Conservation (phyloP, 108 stramenopile genomes). For the Skeletonema tropicum region DNA sequence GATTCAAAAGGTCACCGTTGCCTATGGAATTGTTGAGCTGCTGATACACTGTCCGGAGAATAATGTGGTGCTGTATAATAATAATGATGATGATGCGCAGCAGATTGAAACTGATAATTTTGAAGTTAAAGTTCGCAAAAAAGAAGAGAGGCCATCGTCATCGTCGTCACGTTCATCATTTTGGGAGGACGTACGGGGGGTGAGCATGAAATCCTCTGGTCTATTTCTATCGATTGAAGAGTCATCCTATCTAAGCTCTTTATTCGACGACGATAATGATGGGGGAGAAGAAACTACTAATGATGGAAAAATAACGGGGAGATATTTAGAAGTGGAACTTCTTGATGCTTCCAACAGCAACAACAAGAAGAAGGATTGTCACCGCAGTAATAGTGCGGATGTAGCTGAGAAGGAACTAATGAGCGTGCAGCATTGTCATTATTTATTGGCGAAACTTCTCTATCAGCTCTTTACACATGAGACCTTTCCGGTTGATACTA, state of each 20-base stretch:
- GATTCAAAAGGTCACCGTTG: slow-evolving; percentile 22
- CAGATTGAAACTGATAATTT: not conserved
- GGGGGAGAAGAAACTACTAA: too few relatives aligned
- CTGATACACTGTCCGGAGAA: not conserved
- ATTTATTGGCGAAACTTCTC: too few relatives aligned
- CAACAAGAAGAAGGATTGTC: too few relatives aligned
- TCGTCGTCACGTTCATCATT: too few relatives aligned
- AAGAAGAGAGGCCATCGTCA: not conserved
- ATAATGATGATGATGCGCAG: too few relatives aligned
- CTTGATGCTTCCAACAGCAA: not conserved
- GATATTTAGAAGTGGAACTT: not conserved
- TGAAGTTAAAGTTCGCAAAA: not conserved
- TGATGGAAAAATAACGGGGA: not conserved
- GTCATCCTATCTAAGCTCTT: not conserved
- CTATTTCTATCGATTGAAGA: not conserved
- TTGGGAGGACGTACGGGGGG: slow-evolving; percentile 6
- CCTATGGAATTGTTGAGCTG: slow-evolving; percentile 22
- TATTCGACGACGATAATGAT: not conserved
- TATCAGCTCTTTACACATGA: too few relatives aligned
- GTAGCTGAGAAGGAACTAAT: too few relatives aligned
- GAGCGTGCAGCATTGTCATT: too few relatives aligned
- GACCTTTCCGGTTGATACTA: too few relatives aligned
- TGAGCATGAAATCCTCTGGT: slow-evolving; percentile 1
- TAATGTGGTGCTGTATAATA: too few relatives aligned
- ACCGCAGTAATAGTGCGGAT: too few relatives aligned